Base-by-base conservation (phyloP, 2,329 filamentous ascomycete genomes). In the Rutstroemia sydowiana region DNA sequence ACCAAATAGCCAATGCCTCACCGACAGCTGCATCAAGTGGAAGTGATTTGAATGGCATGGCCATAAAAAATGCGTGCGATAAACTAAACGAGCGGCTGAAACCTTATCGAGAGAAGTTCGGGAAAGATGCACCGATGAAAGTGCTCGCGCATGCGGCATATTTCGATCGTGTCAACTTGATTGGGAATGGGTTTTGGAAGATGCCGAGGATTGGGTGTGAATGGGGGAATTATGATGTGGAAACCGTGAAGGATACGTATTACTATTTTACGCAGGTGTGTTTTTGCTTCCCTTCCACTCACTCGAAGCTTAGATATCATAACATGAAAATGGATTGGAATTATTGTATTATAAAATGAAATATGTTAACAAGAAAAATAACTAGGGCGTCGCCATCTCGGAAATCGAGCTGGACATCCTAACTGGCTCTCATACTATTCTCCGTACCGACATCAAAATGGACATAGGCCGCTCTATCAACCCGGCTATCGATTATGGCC, bases 371-470 rank as follows among this genome's bases (percentile, higher is more conserved):
- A 91, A 85, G 0, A 16, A 18, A 20, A 9, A 23, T 5, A 13
- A 82, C 1, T 84, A 88, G 66, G 85, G 88, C 65, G 91, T 97
- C 4, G 82, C 92, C 0, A 88, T 88, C 0, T 85, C 91, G 11
- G 93, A 97, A 69, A 89, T 96, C 8, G 88, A 97, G 69, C 77
- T 98, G 53, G 93, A 98, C 69, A 91, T 88, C 0, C 72, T 98
- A 18, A 97, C 93, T 0, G 93, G 93, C 36, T 87, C 93, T 57
- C 97, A 88, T 88, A 97, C 92, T 0, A 89, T 87, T 55, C 71
- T 88, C 2, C 83, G 91, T 16, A 87, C 90, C 1, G 93, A 98
- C 65, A 82, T 98, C 70, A 95, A 95, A 69, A 98, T 98, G 93
- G 92, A 97, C 63, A 89, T 97, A 1, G 88, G 88, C 0, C 79